Evolutionary conservation across 2,329 filamentous ascomycete genomes (phyloP).

Genomic region (Eutypella sp.): DNA sequence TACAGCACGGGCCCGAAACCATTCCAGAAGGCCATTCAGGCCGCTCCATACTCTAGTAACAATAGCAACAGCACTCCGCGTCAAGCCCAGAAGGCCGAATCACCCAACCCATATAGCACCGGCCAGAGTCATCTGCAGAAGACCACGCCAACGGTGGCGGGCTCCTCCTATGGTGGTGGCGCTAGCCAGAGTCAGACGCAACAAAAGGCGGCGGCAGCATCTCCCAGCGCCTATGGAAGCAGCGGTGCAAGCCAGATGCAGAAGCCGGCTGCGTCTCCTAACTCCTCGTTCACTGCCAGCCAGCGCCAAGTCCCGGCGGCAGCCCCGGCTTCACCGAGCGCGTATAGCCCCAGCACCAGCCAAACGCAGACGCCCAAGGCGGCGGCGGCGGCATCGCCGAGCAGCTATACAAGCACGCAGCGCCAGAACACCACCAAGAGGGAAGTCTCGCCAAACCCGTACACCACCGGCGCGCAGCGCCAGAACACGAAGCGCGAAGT

Average conservation of each 20-base stretch:
- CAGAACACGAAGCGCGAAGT: background rate
- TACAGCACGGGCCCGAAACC: background rate
- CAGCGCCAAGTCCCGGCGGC: background rate
- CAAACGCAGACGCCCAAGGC: background rate
- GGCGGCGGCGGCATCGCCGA: too few species aligned
- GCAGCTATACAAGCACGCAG: too few species aligned
- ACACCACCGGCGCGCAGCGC: slow-evolving; percentile 1
- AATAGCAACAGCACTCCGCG: background rate
- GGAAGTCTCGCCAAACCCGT: background rate
- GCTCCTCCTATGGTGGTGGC: too few species aligned
- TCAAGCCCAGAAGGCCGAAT: background rate
- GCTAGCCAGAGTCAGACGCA: too few species aligned
- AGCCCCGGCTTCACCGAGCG: too few species aligned
- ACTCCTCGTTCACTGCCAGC: background rate
- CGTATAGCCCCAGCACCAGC: too few species aligned
- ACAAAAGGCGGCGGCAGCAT: too few species aligned
- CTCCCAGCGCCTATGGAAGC: background rate
- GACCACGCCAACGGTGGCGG: too few species aligned
- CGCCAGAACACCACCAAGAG: too few species aligned
- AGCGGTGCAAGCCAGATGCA: too few species aligned
- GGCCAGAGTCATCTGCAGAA: background rate
- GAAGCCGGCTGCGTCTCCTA: too few species aligned
- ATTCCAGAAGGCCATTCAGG: background rate
- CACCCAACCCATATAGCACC: background rate
- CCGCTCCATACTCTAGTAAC: background rate